phyloP scores from a whole-genome alignment of 78 protist genomes.

The Creolimax fragrantissima region DNA sequence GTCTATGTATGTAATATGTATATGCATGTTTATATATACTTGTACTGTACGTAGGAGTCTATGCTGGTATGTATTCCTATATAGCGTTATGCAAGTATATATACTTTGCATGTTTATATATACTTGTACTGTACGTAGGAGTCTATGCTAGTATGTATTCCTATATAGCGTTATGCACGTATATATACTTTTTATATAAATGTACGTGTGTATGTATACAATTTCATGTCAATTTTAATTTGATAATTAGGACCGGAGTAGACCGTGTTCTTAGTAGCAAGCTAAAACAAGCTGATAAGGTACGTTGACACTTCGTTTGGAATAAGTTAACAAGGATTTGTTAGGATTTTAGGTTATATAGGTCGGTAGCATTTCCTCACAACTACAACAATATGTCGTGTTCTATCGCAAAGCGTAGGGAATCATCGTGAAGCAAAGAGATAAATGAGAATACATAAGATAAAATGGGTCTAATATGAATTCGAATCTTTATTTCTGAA shows the following conservation, averaged over 20 bases:
- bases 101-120: not conserved
- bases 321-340: not conserved
- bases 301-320: not conserved
- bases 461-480: not conserved
- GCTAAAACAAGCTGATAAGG: not conserved
- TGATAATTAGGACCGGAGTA: not conserved
- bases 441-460: not conserved
- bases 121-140: not conserved
- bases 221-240: not conserved
- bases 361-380: not conserved
- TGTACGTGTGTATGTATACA: not conserved
- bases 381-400: not conserved
- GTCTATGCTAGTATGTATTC: not conserved
- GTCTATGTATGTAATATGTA: not conserved
- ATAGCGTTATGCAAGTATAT: not conserved
- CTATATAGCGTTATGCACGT: not conserved
- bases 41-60: not conserved
- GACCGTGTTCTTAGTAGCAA: not conserved
- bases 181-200: not conserved
- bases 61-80: not conserved
- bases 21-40: not conserved
- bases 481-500: not conserved
- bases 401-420: not conserved
- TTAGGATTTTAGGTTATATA: not conserved
- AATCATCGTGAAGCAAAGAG: not conserved